phyloP scores from a whole-genome alignment of 257 asterid genomes.

The Knoxia roxburghii region DNA sequence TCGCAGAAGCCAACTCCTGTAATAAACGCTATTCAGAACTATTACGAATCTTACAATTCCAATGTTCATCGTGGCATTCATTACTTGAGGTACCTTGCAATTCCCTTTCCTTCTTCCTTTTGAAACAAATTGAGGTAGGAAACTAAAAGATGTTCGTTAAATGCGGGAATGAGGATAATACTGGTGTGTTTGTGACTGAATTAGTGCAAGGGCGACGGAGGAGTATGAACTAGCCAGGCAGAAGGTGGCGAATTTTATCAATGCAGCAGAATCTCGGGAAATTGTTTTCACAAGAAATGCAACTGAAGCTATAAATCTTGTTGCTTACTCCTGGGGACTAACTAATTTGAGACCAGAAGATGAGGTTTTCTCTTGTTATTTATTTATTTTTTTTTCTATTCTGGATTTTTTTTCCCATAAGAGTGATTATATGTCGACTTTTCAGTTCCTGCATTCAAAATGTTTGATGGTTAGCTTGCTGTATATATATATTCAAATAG shows the following conservation, averaged over 20 bases:
- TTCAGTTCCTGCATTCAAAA: neutral
- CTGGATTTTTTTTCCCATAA: neutral
- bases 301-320: conserved; percentile 92
- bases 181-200: conserved; percentile 3
- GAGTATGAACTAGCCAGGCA: conserved; percentile 83
- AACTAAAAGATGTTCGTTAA: too few relatives aligned
- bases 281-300: conserved; percentile 94
- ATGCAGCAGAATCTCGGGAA: conserved; percentile 61
- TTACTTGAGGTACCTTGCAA: conserved; percentile 70
- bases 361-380: conserved; percentile 53
- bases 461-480: too few relatives aligned
- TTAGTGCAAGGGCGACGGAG: conserved; percentile 85
- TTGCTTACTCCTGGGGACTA: conserved; percentile 93
- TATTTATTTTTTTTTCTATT: neutral
- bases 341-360: conserved; percentile 72
- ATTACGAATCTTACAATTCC: conserved; percentile 74
- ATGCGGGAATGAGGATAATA: too few relatives aligned
- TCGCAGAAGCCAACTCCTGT: conserved; percentile 93
- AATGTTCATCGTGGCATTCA: conserved; percentile 98
- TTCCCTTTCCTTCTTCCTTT: neutral
- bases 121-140: too few relatives aligned
- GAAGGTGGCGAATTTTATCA: conserved; percentile 80
- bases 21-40: conserved; percentile 54
- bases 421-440: neutral
- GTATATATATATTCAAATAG: too few relatives aligned